Conservation (phyloP, 164 flowering plant genomes). For the Cinnamomum micranthum region DNA sequence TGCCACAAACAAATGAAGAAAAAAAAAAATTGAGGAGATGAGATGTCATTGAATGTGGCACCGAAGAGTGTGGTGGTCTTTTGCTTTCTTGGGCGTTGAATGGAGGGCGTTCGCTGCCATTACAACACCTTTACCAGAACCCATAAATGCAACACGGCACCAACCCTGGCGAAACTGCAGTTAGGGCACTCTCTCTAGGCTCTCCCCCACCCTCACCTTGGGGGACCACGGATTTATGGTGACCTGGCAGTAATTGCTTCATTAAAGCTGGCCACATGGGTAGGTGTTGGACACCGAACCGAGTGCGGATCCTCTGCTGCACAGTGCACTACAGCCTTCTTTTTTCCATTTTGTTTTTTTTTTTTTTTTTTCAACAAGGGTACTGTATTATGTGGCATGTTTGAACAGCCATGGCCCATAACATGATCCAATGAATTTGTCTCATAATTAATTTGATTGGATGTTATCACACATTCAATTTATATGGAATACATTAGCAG, state of each 20-base stretch:
- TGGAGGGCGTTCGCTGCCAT: slow-evolving; percentile 4
- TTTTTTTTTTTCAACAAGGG: background rate
- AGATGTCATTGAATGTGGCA: too few species aligned
- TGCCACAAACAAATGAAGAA: too few species aligned
- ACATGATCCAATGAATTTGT: background rate
- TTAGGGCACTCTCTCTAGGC: background rate
- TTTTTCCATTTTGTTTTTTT: too few species aligned
- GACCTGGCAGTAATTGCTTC: slow-evolving; percentile 1
- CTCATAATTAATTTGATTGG: background rate
- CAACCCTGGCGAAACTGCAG: background rate
- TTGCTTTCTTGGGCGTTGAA: slow-evolving; percentile 1
- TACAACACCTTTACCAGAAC: background rate
- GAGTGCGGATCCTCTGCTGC: background rate
- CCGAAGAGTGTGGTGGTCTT: background rate
- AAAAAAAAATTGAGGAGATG: too few species aligned
- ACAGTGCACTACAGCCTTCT: too few species aligned
- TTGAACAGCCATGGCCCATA: background rate
- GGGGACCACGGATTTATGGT: slow-evolving; percentile 8
- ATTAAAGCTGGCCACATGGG: background rate
- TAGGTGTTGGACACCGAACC: background rate
- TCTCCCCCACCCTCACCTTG: background rate
- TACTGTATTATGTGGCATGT: background rate
- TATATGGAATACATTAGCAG: background rate
- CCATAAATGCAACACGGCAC: background rate
- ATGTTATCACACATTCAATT: background rate